Percentiles rank a stretch among this genome's conserved stretches.
These are phyloP conservation scores for Eimeria falciformis DNA, from an alignment of 169 alveolate genomes.

Conservation along the genomic window DNA sequence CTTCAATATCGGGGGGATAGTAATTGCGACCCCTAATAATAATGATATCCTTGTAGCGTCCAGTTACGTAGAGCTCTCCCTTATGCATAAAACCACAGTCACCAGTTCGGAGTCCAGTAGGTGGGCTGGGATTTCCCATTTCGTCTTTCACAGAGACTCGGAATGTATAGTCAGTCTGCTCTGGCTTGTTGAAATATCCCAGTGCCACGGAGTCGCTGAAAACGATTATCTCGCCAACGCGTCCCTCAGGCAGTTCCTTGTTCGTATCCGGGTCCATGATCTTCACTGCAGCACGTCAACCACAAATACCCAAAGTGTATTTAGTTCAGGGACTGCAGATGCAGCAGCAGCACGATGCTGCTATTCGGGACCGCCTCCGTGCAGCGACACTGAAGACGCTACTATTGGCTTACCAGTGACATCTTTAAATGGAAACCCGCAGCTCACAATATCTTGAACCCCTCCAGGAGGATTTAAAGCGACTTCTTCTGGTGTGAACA, in stretches of 20 bases:
- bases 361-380: not conserved
- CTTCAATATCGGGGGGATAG: slow-evolving; percentile 86
- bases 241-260: slow-evolving; percentile 80
- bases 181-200: slow-evolving; percentile 82
- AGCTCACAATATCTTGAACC: slow-evolving; percentile 72
- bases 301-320: slow-evolving; percentile 5
- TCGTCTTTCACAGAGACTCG: slow-evolving; percentile 49
- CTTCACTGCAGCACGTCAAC: slow-evolving; percentile 72
- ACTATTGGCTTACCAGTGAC: slow-evolving; percentile 66
- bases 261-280: slow-evolving; percentile 83
- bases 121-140: slow-evolving; percentile 79
- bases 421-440: slow-evolving; percentile 75
- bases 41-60: slow-evolving; percentile 84
- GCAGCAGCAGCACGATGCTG: not conserved
- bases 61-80: slow-evolving; percentile 83
- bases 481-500: slow-evolving; percentile 69
- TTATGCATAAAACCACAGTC: slow-evolving; percentile 84
- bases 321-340: not conserved
- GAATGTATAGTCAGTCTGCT: slow-evolving; percentile 79
- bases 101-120: slow-evolving; percentile 82
- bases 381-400: not conserved
- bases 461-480: slow-evolving; percentile 60
- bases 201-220: slow-evolving; percentile 81
- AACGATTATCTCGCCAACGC: slow-evolving; percentile 84
- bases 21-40: slow-evolving; percentile 85